Evolutionary conservation across 345 rosid species (phyloP), one percentile per base, ranked within the genome.

Genomic region (Linum lewisii): DNA sequence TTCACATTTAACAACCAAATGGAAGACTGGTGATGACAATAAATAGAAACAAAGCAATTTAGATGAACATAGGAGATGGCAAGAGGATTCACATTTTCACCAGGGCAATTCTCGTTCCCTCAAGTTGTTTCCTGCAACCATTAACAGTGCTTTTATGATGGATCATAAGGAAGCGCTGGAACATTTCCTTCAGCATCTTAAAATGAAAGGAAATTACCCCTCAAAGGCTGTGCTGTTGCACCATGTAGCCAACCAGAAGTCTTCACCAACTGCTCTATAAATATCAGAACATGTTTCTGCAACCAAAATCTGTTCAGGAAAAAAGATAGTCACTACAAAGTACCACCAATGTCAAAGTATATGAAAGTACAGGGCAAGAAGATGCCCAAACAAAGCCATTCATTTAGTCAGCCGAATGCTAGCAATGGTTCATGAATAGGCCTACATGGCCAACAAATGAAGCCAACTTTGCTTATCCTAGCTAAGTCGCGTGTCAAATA

Each of bases 191-290:
- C 59, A 61, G 22, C 45, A 34, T 59, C 75, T 58, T 52, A 21
- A 26, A 42, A 49, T 60, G 37, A 15, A 36, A 45, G 53, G 59
- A 73, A 50, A 51, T 59, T 75, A 92, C 99, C 95, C 95, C 79
- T 86, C 84, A 50, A 64, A 49, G 51, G 94, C 86, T 25, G 77
- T 78, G 69, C 99, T 88, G 78, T 82, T 73, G 83, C 94, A 93
- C 89, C 82, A 81, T 42, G 99, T 88, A 73, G 94, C 84, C 81
- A 93, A 75, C 97, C 97, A 92, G 80, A 88, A 92, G 70, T 92
- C 97, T 79, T 88, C 95, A 53, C 96, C 98, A 59, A 92, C 82
- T 63, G 75, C 63, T 66, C 81, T 78, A 77, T 88, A 81, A 55
- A 92, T 82, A 84, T 82, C 98, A 63, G 73, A 80, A 49, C 91